Conservation (phyloP, 495 filamentous ascomycete genomes). For the Venustampulla echinocandica region DNA sequence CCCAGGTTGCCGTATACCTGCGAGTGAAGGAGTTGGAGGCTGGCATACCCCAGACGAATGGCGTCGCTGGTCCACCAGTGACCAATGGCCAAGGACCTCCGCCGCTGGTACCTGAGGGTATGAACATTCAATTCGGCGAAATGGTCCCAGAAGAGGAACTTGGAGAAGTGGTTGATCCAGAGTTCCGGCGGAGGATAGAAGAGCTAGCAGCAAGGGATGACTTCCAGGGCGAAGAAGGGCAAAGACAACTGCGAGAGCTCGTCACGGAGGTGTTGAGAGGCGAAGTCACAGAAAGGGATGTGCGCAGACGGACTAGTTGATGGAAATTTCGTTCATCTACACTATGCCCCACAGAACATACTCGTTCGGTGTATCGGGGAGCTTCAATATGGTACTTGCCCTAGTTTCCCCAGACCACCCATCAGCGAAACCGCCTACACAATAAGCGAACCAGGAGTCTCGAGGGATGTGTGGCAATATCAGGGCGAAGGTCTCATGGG, state of each 20-base stretch:
- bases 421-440: constrained; percentile 36
- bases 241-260: constrained; percentile 58
- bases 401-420: constrained; percentile 32
- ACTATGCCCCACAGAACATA: constrained; percentile 46
- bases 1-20: constrained; percentile 60
- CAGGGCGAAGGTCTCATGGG: constrained; percentile 31
- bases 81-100: constrained; percentile 6
- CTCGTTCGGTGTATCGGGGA: constrained; percentile 35
- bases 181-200: constrained; percentile 66
- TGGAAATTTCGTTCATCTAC: background rate
- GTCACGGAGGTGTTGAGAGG: constrained; percentile 60
- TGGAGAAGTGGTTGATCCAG: constrained; percentile 53
- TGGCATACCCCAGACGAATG: constrained; percentile 11
- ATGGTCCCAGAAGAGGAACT: constrained; percentile 52
- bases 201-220: constrained; percentile 64
- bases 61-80: constrained; percentile 12
- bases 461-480: constrained; percentile 31
- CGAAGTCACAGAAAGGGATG: constrained; percentile 48
- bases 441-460: constrained; percentile 42
- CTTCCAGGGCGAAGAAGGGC: constrained; percentile 61
- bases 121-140: constrained; percentile 58
- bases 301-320: constrained; percentile 51
- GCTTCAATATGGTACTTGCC: constrained; percentile 39
- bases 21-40: constrained; percentile 32
- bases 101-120: constrained; percentile 52